These are phyloP conservation scores for Phytophthora chlamydospora DNA, from an alignment of 352 stramenopile species.

Conservation along the genomic window DNA sequence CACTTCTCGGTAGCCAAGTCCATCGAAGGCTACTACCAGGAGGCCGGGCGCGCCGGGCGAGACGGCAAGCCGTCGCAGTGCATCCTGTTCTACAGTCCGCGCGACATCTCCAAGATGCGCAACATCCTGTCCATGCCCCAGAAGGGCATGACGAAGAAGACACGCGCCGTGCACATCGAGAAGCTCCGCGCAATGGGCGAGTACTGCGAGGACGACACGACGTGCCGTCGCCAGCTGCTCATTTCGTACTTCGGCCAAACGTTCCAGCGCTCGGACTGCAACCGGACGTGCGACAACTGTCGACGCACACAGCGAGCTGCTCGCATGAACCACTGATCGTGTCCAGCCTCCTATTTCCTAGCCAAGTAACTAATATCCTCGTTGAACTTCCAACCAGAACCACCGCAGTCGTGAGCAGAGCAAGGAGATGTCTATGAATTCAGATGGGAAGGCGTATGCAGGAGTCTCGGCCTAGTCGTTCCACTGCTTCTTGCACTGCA, in stretches of 20 bases:
- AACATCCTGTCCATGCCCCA: constrained; percentile 79
- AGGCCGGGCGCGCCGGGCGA: constrained; percentile 95
- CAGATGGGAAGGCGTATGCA: neutral
- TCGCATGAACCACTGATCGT: constrained; percentile 22
- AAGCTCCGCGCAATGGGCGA: constrained; percentile 82
- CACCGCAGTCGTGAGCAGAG: neutral
- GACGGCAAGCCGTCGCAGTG: constrained; percentile 94
- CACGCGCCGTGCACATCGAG: constrained; percentile 69
- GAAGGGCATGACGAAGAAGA: constrained; percentile 82
- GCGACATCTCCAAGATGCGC: constrained; percentile 86
- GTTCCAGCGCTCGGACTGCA: constrained; percentile 70
- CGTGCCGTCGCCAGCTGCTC: constrained; percentile 73
- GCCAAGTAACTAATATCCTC: constrained; percentile 11
- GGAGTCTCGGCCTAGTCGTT: constrained; percentile 72
- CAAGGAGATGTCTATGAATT: constrained; percentile 2
- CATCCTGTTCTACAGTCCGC: constrained; percentile 89
- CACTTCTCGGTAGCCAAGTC: constrained; percentile 93
- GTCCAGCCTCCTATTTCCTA: neutral
- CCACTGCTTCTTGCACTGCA: constrained; percentile 98
- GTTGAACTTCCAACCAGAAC: constrained; percentile 11
- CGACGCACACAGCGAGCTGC: constrained; percentile 44
- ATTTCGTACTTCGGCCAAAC: constrained; percentile 84
- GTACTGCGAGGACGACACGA: constrained; percentile 81
- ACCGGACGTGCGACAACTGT: constrained; percentile 74
- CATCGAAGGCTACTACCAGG: constrained; percentile 99